Evolutionary conservation across 1,139 yeast genomes (phyloP).

Genomic region (Spathaspora sp.): DNA sequence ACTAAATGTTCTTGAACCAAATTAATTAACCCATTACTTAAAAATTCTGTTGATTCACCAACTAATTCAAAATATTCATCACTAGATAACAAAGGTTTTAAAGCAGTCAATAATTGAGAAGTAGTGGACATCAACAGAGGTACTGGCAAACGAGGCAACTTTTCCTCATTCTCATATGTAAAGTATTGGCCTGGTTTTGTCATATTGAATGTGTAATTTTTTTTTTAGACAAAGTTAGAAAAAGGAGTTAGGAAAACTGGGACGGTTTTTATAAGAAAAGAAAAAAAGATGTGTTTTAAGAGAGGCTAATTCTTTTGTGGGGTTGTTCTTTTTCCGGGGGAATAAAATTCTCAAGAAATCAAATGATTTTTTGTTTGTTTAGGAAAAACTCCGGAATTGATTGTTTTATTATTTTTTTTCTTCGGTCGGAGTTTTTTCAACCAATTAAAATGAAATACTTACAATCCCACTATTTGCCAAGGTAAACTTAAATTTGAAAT

Average conservation of each 20-base stretch:
- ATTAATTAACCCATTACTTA: slow-evolving; percentile 38
- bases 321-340: neutral
- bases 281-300: no score
- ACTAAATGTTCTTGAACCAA: slow-evolving; percentile 54
- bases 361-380: neutral
- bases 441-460: neutral
- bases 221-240: neutral
- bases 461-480: no score
- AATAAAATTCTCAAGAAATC: neutral
- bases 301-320: neutral
- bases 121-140: slow-evolving; percentile 49
- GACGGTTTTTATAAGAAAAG: neutral
- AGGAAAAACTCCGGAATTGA: neutral
- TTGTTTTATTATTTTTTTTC: neutral
- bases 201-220: slow-evolving; percentile 1
- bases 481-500: no score
- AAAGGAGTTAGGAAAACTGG: neutral
- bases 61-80: slow-evolving; percentile 43
- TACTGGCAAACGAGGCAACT: slow-evolving; percentile 52
- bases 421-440: neutral
- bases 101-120: slow-evolving; percentile 45
- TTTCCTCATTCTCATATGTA: slow-evolving; percentile 23
- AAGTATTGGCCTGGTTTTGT: slow-evolving; percentile 5
- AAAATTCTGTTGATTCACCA: slow-evolving; percentile 45
- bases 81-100: slow-evolving; percentile 48